These are phyloP conservation scores for Colletotrichum navitas DNA, from an alignment of 2,329 filamentous ascomycete species.

Conservation along the genomic window DNA sequence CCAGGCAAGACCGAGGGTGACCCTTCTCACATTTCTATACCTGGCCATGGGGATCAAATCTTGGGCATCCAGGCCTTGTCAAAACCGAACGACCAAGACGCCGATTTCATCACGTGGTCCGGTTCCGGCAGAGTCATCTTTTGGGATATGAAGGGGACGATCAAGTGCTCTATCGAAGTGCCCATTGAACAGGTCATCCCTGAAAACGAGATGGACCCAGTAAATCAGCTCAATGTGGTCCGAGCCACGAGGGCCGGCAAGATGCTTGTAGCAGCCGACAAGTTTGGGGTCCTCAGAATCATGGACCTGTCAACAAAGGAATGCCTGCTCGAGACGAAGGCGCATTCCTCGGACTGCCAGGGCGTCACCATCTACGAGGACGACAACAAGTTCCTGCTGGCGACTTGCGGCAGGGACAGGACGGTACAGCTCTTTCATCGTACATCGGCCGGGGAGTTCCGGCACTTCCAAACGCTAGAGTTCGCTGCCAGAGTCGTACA, in stretches of 20 bases:
- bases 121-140: conserved; percentile 83
- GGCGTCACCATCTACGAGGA: conserved; percentile 80
- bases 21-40: conserved; percentile 66
- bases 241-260: conserved; percentile 71
- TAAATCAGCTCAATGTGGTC: conserved; percentile 72
- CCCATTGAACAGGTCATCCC: conserved; percentile 73
- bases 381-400: conserved; percentile 74
- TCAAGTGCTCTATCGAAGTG: conserved; percentile 73
- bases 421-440: conserved; percentile 90
- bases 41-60: conserved; percentile 74
- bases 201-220: conserved; percentile 63
- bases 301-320: conserved; percentile 72
- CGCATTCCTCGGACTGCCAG: conserved; percentile 87
- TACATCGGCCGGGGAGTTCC: conserved; percentile 68
- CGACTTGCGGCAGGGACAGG: conserved; percentile 87
- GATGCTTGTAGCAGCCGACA: conserved; percentile 86
- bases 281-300: conserved; percentile 82
- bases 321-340: conserved; percentile 80
- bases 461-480: conserved; percentile 91
- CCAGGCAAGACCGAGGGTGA: conserved; percentile 55
- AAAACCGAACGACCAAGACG: conserved; percentile 69
- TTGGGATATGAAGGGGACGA: conserved; percentile 82
- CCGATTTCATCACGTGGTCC: conserved; percentile 92
- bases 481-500: conserved; percentile 88
- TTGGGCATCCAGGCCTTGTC: conserved; percentile 79